Evolutionary conservation across 768 basidiomycete species (phyloP).

Genomic region (Dioszegia crocea): DNA sequence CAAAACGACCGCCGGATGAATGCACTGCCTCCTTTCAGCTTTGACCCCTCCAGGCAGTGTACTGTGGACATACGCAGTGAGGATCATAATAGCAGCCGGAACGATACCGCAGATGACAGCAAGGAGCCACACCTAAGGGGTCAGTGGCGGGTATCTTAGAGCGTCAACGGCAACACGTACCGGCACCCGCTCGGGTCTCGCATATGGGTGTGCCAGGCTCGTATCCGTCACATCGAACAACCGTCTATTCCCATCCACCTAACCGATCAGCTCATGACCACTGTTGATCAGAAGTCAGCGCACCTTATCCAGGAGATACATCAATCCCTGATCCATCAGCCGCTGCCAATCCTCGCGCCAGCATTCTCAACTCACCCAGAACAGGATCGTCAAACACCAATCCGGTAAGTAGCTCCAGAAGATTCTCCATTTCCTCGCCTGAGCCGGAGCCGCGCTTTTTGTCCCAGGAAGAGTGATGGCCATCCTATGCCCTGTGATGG

Average conservation of each 20-base stretch:
- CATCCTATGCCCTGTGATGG: not conserved
- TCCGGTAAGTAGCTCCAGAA: conserved; percentile 43
- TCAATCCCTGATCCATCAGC: conserved; percentile 25
- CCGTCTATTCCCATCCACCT: conserved; percentile 37
- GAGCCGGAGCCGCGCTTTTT: not conserved
- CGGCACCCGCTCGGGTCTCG: conserved; percentile 39
- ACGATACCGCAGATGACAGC: conserved; percentile 40
- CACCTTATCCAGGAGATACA: conserved; percentile 52
- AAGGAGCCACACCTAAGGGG: conserved; percentile 34
- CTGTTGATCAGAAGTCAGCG: not conserved
- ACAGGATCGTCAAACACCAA: conserved; percentile 43
- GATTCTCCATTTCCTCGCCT: conserved; percentile 17
- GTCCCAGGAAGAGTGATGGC: not conserved
- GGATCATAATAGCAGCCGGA: conserved; percentile 38
- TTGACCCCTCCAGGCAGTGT: no score
- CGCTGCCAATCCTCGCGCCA: not conserved
- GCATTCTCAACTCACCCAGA: conserved; percentile 34
- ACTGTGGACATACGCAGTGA: conserved; percentile 33
- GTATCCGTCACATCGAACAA: conserved; percentile 41
- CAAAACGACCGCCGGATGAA: conserved; percentile 33
- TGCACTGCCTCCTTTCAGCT: conserved; percentile 10
- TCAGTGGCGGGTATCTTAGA: not conserved
- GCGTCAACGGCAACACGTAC: conserved; percentile 12
- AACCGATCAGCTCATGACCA: not conserved
- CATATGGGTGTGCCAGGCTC: conserved; percentile 41